Conservation (phyloP, 345 rosid species). For the Syzygium jambos region DNA sequence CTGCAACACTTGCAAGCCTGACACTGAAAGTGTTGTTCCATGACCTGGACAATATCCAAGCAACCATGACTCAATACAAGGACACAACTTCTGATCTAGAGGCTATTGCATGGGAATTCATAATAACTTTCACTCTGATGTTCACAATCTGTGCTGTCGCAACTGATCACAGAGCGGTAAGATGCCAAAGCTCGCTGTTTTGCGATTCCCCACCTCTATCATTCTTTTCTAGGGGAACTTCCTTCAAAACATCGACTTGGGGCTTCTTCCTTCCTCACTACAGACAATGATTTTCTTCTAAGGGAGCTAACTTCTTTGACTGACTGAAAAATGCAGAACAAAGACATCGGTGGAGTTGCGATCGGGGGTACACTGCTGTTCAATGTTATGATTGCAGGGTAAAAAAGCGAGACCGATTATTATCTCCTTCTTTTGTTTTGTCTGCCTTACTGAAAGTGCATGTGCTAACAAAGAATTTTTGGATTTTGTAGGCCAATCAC, state of each 20-base stretch:
- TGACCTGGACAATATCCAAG: conserved; percentile 8
- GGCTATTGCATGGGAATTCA: conserved; percentile 44
- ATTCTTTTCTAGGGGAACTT: not conserved
- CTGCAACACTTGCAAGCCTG: conserved; percentile 28
- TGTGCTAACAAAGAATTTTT: not conserved
- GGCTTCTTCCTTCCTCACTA: not conserved
- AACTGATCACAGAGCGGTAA: conserved; percentile 41
- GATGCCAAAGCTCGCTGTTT: not conserved
- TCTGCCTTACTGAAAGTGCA: not conserved
- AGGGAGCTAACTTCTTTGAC: not conserved
- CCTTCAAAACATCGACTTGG: not conserved
- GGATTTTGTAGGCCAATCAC: conserved; percentile 36
- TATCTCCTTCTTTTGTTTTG: not conserved
- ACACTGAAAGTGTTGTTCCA: conserved; percentile 23
- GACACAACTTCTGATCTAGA: conserved; percentile 32
- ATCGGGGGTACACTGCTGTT: conserved; percentile 27
- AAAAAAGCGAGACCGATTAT: not conserved
- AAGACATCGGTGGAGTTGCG: conserved; percentile 22
- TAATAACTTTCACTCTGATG: conserved; percentile 31
- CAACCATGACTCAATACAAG: conserved; percentile 18
- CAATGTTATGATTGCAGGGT: conserved; percentile 40
- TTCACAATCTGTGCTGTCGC: conserved; percentile 25
- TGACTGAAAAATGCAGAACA: conserved; percentile 13
- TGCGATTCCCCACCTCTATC: not conserved
- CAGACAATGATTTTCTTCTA: not conserved